phyloP scores from a whole-genome alignment of 2,329 filamentous ascomycete species.

The Colletotrichum paranaense region DNA sequence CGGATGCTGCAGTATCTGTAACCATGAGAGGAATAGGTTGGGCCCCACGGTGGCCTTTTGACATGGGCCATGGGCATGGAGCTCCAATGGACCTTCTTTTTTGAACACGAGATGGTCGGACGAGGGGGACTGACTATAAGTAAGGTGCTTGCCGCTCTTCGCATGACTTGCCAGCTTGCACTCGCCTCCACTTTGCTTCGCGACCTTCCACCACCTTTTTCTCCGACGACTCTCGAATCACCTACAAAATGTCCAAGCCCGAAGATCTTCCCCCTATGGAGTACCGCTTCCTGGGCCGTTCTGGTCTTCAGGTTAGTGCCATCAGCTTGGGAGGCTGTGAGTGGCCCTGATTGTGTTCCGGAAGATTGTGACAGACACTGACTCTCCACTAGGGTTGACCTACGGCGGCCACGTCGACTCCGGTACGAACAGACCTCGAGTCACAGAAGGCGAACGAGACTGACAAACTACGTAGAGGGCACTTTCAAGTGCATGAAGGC shows the following conservation, averaged over 20 bases:
- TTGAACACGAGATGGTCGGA: slow-evolving; percentile 1
- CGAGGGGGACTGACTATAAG: slow-evolving; percentile 33
- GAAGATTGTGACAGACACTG: neutral
- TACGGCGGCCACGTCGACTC: slow-evolving; percentile 80
- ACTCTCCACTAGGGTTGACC: slow-evolving; percentile 62
- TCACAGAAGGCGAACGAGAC: neutral
- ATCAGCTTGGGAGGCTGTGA: slow-evolving; percentile 75
- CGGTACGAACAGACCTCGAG: slow-evolving; percentile 54
- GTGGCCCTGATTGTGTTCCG: neutral
- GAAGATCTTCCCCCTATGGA: slow-evolving; percentile 67
- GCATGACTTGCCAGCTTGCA: neutral
- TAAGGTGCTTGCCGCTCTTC: slow-evolving; percentile 24
- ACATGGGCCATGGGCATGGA: slow-evolving; percentile 10
- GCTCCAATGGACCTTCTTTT: slow-evolving; percentile 26
- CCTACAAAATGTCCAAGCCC: slow-evolving; percentile 50
- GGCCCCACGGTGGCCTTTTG: neutral
- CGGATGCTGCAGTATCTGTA: slow-evolving; percentile 9
- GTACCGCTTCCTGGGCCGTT: slow-evolving; percentile 77
- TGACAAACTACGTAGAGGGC: slow-evolving; percentile 43
- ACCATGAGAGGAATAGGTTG: neutral
- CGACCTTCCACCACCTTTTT: slow-evolving; percentile 14
- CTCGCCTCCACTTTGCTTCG: slow-evolving; percentile 14
- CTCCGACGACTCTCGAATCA: slow-evolving; percentile 1
- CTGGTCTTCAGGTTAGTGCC: slow-evolving; percentile 79
- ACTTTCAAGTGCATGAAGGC: slow-evolving; percentile 71